A percentile compares a stretch with the other conserved stretches of the same genome.
Evolutionary conservation across 1,284 basidiomycete genomes (phyloP).

Genomic region (Rhodotorula sp.): DNA sequence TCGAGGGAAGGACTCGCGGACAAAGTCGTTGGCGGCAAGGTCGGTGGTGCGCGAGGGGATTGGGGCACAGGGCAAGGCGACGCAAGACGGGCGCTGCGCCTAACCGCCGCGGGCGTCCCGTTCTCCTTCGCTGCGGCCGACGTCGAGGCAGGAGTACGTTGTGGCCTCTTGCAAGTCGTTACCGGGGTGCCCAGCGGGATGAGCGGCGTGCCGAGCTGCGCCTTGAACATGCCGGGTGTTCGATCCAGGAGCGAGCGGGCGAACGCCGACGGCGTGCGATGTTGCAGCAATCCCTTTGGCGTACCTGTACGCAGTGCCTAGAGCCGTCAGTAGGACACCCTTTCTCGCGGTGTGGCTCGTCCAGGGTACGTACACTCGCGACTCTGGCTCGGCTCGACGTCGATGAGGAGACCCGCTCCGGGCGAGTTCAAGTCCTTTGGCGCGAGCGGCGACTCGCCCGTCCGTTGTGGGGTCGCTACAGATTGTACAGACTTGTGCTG

Average conservation of each 20-base stretch:
- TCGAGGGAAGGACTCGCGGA: background rate
- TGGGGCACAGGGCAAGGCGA: background rate
- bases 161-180: conserved; percentile 2
- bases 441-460: background rate
- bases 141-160: background rate
- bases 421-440: background rate
- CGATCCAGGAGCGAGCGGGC: conserved; percentile 21
- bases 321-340: too few species aligned
- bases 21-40: background rate
- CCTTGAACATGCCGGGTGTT: conserved; percentile 15
- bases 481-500: too few species aligned
- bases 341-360: background rate
- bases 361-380: background rate
- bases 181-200: conserved; percentile 19
- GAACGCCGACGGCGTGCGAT: conserved; percentile 4
- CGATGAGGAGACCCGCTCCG: background rate
- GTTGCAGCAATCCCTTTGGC: background rate
- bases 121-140: background rate
- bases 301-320: background rate
- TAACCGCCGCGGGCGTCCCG: background rate
- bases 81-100: background rate
- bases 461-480: background rate
- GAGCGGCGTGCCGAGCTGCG: conserved; percentile 12
- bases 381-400: background rate
- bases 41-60: background rate